A percentile compares a stretch with the other conserved stretches of the same genome.
Evolutionary conservation across 108 stramenopile genomes (phyloP).

Genomic region (Licmophora abbreviata): DNA sequence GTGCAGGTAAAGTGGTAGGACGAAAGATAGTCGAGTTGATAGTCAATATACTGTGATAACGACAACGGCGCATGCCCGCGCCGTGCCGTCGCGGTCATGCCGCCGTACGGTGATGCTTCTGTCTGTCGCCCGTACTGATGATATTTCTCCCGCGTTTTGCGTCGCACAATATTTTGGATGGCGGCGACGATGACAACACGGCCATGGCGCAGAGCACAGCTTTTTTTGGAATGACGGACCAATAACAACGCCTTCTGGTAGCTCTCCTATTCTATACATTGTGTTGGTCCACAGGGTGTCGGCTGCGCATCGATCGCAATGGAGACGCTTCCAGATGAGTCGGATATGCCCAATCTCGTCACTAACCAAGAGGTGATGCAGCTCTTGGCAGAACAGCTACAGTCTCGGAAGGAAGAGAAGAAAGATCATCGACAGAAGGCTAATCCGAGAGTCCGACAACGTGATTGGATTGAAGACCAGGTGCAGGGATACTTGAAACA

Average conservation of each 20-base stretch:
- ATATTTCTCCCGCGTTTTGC: too few species aligned
- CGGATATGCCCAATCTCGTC: constrained; percentile 41
- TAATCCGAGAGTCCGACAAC: constrained; percentile 32
- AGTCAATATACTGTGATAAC: too few species aligned
- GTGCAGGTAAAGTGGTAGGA: too few species aligned
- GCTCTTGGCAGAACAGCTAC: constrained; percentile 30
- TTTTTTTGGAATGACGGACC: background rate
- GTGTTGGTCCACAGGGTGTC: too few species aligned
- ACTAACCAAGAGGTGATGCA: constrained; percentile 54
- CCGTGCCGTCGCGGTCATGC: too few species aligned
- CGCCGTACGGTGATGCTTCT: too few species aligned
- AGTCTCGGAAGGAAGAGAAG: constrained; percentile 10
- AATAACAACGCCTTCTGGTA: background rate
- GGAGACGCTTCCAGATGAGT: constrained; percentile 24
- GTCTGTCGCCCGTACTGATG: too few species aligned
- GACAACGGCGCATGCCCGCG: too few species aligned
- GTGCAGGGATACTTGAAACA: constrained; percentile 53
- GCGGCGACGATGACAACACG: background rate
- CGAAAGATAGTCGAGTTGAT: too few species aligned
- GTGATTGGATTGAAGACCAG: constrained; percentile 72
- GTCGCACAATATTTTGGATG: too few species aligned
- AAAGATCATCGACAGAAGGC: constrained; percentile 4
- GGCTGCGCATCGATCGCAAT: constrained; percentile 9
- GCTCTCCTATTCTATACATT: background rate
- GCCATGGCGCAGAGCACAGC: background rate